Percentiles rank a stretch among this genome's conserved stretches.
phyloP scores from a whole-genome alignment of 441 rosid species.

The Bruguiera hainesii region DNA sequence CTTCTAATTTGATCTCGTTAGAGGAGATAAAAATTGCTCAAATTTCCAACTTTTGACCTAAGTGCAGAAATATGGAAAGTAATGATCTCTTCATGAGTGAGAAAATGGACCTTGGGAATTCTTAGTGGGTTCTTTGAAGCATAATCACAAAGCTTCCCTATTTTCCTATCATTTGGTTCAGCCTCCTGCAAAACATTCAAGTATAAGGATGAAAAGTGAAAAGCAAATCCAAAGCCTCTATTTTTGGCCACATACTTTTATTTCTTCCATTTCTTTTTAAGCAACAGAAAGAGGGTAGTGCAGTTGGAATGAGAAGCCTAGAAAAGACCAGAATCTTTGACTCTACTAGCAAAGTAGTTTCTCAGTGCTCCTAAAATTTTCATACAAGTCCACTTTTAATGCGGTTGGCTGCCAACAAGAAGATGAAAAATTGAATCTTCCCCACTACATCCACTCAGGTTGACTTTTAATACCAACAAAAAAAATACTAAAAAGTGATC shows the following conservation, averaged over 20 bases:
- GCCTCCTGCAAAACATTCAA: conserved; percentile 51
- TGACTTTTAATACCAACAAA: not conserved
- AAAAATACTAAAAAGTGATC: not conserved
- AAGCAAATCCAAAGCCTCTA: not conserved
- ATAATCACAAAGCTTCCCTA: conserved; percentile 95
- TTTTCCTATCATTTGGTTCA: conserved; percentile 84
- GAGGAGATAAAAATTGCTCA: not conserved
- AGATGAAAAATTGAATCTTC: not conserved
- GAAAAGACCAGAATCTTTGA: not conserved
- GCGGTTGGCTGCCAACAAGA: not conserved
- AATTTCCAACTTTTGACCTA: not conserved
- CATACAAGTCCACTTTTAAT: not conserved
- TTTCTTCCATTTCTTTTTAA: not conserved
- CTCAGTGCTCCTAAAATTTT: not conserved
- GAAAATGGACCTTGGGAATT: conserved; percentile 69
- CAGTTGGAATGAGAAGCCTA: not conserved
- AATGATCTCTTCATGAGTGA: conserved; percentile 13
- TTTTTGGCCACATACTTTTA: not conserved
- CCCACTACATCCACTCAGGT: not conserved
- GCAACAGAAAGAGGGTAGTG: not conserved
- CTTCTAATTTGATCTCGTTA: not conserved
- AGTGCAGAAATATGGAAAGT: conserved; percentile 9
- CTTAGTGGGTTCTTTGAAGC: conserved; percentile 85
- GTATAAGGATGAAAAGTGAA: conserved; percentile 4
- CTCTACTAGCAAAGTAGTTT: not conserved